phyloP scores from a whole-genome alignment of 352 stramenopile genomes.

The Globisporangium parvum region DNA sequence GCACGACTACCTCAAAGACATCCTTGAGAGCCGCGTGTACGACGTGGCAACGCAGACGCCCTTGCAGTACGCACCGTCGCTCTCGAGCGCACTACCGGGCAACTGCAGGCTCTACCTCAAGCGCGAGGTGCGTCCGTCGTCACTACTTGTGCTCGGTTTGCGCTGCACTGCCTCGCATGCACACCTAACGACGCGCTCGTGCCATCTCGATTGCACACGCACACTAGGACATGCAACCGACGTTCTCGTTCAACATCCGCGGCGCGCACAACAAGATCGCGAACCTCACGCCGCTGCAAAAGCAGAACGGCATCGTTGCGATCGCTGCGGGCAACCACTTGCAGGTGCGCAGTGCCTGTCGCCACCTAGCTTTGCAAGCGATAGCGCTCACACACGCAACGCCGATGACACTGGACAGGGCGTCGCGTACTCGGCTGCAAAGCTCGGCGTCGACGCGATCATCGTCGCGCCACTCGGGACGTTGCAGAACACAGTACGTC shows the following conservation, averaged over 20 bases:
- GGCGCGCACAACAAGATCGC: constrained; percentile 99
- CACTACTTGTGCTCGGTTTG: background rate
- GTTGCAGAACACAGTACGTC: constrained; percentile 86
- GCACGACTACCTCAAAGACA: constrained; percentile 70
- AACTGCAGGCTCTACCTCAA: constrained; percentile 87
- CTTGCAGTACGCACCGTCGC: constrained; percentile 45
- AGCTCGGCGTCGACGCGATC: constrained; percentile 90
- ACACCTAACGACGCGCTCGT: no score
- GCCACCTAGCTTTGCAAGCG: background rate
- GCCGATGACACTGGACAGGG: constrained; percentile 28
- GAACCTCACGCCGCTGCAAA: constrained; percentile 78
- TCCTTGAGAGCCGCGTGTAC: constrained; percentile 82
- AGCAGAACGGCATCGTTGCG: constrained; percentile 75
- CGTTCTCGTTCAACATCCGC: constrained; percentile 98
- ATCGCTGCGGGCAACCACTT: constrained; percentile 94
- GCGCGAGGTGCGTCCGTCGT: constrained; percentile 66
- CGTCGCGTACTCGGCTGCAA: constrained; percentile 92
- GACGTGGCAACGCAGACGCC: constrained; percentile 76
- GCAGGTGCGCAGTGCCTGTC: constrained; percentile 41
- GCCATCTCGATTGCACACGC: background rate
- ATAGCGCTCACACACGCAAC: background rate
- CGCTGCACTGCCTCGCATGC: background rate
- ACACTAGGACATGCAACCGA: constrained; percentile 91
- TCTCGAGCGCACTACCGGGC: constrained; percentile 46
- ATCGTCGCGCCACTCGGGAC: constrained; percentile 97